These are phyloP conservation scores for Monilinia vaccinii-corymbosi DNA, from an alignment of 2,329 filamentous ascomycete species.

Conservation along the genomic window DNA sequence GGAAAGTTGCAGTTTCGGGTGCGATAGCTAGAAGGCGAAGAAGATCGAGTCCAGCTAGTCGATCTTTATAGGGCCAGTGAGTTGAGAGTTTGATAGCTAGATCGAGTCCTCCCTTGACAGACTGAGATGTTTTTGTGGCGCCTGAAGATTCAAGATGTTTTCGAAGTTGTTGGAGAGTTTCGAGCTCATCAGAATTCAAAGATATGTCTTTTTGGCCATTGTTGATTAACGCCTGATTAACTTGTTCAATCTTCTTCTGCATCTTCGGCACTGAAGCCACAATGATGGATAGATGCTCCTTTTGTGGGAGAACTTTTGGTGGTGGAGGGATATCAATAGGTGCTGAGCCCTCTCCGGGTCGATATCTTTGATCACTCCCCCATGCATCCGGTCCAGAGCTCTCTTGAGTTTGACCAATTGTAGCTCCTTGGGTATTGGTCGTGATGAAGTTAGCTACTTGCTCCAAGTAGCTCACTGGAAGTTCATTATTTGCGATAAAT, in stretches of 20 bases:
- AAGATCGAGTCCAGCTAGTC: constrained; percentile 77
- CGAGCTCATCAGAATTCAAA: constrained; percentile 63
- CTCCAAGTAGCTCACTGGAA: constrained; percentile 80
- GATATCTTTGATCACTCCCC: constrained; percentile 70
- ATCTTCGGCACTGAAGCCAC: constrained; percentile 63
- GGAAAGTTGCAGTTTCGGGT: constrained; percentile 54
- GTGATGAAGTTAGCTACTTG: constrained; percentile 90
- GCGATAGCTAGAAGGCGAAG: constrained; percentile 72
- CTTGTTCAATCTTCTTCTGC: constrained; percentile 64
- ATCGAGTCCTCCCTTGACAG: constrained; percentile 47
- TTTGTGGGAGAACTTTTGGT: constrained; percentile 63
- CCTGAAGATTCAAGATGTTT: constrained; percentile 50
- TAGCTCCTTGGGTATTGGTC: constrained; percentile 79
- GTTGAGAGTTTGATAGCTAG: constrained; percentile 65
- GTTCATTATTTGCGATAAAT: constrained; percentile 81
- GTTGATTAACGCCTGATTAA: constrained; percentile 65
- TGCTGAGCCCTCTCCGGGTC: constrained; percentile 54
- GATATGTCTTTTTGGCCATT: constrained; percentile 65
- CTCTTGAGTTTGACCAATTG: constrained; percentile 55
- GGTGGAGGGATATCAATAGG: constrained; percentile 30
- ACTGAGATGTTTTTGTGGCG: constrained; percentile 31
- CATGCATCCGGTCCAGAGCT: constrained; percentile 51
- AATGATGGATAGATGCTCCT: constrained; percentile 67
- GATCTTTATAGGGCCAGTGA: constrained; percentile 69
- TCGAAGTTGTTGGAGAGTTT: constrained; percentile 51